Evolutionary conservation across 2,329 filamentous ascomycete genomes (phyloP), one percentile per base, ranked within the genome.

Genomic region (Pseudocercospora eumusae): DNA sequence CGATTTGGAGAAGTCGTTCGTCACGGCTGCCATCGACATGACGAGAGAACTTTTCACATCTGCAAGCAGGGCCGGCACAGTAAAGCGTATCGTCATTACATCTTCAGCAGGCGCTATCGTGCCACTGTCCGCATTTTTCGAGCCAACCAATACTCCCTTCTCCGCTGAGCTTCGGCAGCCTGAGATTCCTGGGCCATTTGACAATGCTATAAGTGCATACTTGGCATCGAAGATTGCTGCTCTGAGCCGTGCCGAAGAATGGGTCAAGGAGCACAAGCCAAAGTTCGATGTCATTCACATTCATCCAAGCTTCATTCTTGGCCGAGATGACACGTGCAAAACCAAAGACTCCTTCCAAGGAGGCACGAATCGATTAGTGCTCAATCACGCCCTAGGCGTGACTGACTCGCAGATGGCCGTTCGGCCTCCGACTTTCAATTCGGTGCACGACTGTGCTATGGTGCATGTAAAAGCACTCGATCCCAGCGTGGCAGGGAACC

Each of bases 1-100:
- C 10, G 57, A 47, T 21, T 55, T 59, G 57, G 56, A 57, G 44
- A 23, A 44, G 40, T 40, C 47, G 21, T 62, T 67, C 55, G 53
- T 65, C 60, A 40, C 64, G 9, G 68, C 71, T 0, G 71, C 71
- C 15, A 68, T 80, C 28, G 70, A 74, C 52, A 76, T 75, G 20
- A 80, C 76, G 0, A 56, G 73, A 3, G 69, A 69, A 4, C 72
- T 81, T 6, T 70, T 82, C 2, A 64, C 75, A 23, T 71, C 78
- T 0, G 79, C 78, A 1, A 49, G 69, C 15, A 75, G 75, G 57
- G 61, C 59, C 5, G 63, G 68, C 1, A 72, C 68, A 0, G 71
- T 82, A n/a, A 71, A 75, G 59, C 73, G 76, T 13, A 67, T 82
- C 8, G 75, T 81, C 18, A 77, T 82, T 55, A 81, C 80, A 11